Evolutionary conservation across 2,329 filamentous ascomycete species (phyloP).

Genomic region (Aspergillus hortae): DNA sequence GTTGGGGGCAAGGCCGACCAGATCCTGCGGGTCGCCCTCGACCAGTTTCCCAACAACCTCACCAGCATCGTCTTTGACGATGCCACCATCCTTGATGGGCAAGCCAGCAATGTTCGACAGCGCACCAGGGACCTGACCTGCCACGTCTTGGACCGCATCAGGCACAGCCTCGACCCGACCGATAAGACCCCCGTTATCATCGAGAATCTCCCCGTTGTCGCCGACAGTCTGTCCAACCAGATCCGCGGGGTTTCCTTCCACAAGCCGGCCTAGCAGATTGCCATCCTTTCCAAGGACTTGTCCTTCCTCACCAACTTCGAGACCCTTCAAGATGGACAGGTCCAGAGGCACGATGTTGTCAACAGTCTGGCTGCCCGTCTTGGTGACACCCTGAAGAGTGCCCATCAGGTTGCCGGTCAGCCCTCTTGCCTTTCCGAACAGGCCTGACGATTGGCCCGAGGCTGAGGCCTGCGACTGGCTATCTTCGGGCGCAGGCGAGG

Average conservation of each 20-base stretch:
- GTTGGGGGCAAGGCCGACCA: neutral
- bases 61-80: neutral
- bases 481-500: constrained; percentile 20
- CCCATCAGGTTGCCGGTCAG: constrained; percentile 17
- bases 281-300: constrained; percentile 35
- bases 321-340: constrained; percentile 37
- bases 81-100: neutral
- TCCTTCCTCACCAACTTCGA: constrained; percentile 35
- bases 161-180: constrained; percentile 39
- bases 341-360: constrained; percentile 14
- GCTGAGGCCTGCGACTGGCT: constrained; percentile 25
- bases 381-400: constrained; percentile 9
- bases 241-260: constrained; percentile 40
- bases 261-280: constrained; percentile 34
- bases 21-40: neutral
- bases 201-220: constrained; percentile 32
- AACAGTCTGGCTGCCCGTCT: constrained; percentile 18
- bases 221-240: constrained; percentile 40
- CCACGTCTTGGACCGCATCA: constrained; percentile 49
- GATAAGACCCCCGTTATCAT: constrained; percentile 33
- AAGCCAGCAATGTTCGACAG: neutral
- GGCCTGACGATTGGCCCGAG: constrained; percentile 17
- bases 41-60: neutral
- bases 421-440: constrained; percentile 16
- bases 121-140: constrained; percentile 34